Base-by-base conservation (phyloP, 2,329 filamentous ascomycete species). In the Apiospora saccharicola region DNA sequence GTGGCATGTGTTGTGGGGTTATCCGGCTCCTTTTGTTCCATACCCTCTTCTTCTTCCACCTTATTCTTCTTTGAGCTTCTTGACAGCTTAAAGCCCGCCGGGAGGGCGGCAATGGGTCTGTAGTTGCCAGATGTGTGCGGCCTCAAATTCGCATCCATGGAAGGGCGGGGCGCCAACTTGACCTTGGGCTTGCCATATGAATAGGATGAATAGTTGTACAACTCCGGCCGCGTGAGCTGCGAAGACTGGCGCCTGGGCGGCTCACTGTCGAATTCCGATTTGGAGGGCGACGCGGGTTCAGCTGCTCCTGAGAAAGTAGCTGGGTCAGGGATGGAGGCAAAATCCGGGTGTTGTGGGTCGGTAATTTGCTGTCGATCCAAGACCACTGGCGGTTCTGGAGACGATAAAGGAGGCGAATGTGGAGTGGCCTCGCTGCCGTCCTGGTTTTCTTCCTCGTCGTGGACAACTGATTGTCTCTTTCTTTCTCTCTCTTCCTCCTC, bases 151-250 rank as follows among this genome's bases (percentile, higher is more conserved):
- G 88, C 85, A 74, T 94, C 92, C 57, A 91, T 80, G 3, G 94
- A 96, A 37, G 95, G 95, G 67, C 96, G 90, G 13, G 96, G 96
- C 1, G 92, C 96, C 61, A 98, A 89, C 82, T 97, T 98, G 71
- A 98, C 91, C 81, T 97, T 98, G 61, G 92, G 92, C 78, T 93
- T 94, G 77, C 85, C 84, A 75, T 86, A 87, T 53, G 82, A 80
- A 75, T 89, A 88, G 16, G 86, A 83, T 34, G 83, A 81, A 73
- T 86, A 86, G 75, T 81, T 84, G 78, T 87, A 87, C 46, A 87
- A 77, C 14, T 91, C 89, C 7, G 85, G 82, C 64, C 86, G 85
- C 34, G 84, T 81, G 16, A 88, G 87, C 76, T 90, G 88, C 1
- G 86, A 87, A 5, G 88, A 89, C 75, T 86, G 76, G 71, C 86